Evolutionary conservation across 805 yeast species (phyloP).

Genomic region (Nakazawaea holstii): DNA sequence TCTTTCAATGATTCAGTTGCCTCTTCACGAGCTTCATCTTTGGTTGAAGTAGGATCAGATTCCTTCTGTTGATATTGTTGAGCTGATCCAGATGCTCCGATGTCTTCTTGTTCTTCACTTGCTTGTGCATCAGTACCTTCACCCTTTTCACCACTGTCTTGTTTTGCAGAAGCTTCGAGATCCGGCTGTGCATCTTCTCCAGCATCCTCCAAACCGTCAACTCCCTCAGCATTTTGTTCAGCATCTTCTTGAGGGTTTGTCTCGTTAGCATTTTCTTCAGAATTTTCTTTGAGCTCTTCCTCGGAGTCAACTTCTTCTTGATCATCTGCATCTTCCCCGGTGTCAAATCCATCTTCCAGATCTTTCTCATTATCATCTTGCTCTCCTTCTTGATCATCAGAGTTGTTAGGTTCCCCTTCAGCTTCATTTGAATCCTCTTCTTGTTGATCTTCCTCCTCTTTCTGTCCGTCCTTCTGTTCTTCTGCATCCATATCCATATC

Average conservation of each 20-base stretch:
- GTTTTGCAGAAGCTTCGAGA: conserved; percentile 29
- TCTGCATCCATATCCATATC: conserved; percentile 24
- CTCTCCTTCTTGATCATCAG: conserved; percentile 14
- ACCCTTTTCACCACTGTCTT: conserved; percentile 26
- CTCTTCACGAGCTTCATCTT: conserved; percentile 55
- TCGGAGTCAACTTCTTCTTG: conserved; percentile 17
- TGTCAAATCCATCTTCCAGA: conserved; percentile 21
- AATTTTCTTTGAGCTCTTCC: conserved; percentile 22
- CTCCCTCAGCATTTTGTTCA: conserved; percentile 23
- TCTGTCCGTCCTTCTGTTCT: conserved; percentile 27
- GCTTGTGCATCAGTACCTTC: conserved; percentile 33
- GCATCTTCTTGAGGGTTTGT: conserved; percentile 15
- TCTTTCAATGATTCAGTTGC: conserved; percentile 79
- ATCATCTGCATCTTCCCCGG: conserved; percentile 21
- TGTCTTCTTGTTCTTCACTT: conserved; percentile 44
- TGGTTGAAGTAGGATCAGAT: conserved; percentile 27
- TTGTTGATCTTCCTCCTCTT: conserved; percentile 16
- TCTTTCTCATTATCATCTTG: conserved; percentile 19
- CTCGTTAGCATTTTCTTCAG: conserved; percentile 20
- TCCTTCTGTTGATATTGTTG: conserved; percentile 26
- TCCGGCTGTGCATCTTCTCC: conserved; percentile 26
- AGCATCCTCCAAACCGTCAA: conserved; percentile 25
- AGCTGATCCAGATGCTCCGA: conserved; percentile 61
- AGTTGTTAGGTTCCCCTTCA: conserved; percentile 15
- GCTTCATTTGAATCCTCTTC: conserved; percentile 19